Evolutionary conservation across 1,284 basidiomycete genomes (phyloP), one percentile per base, ranked within the genome.

Genomic region (Leccinum angustisporum): DNA sequence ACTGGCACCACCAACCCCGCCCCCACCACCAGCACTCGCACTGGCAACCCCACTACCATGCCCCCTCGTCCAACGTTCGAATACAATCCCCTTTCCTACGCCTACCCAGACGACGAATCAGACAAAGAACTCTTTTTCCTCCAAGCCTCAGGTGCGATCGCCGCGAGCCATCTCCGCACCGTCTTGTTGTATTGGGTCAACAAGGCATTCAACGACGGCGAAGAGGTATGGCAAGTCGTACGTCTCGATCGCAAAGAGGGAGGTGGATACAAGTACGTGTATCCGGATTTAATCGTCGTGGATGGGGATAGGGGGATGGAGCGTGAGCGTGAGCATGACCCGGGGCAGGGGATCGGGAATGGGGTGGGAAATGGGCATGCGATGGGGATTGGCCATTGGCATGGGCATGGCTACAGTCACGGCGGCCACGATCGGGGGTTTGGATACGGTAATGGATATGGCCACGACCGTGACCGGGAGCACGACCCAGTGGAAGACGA

Each of bases 171-270:
- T 6, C 57, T 55, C 10, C 59, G 61, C 31, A 40, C 48, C 34
- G 67, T 71, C 40, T 21, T 74, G n/a, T 11, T 70, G 30, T 74
- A 70, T 53, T 70, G 69, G 72, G 67, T 68, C 56, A 70, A 70
- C 61, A 57, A 46, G 11, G 55, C 60, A 50, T 72, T 70, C 31
- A 7, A 4, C 43, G 69, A 71, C 25, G 68, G 69, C 8, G 67
- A 66, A n/a, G 67, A 70, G 43, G 67, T 70, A 5, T 74, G 72
- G 69, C 72, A 70, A 5, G 71, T 70, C 62, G 64, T 70, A 14
- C 69, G 70, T 10, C 68, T 74, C 38, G 61, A 63, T 14, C 43
- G 43, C 1, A 66, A 48, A 2, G 63, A 62, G 25, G 43, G 25
- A 7, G 40, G 56, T 25, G 16, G 54, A 18, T 40, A 61, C 57